These are phyloP conservation scores for Suillus discolor DNA, from an alignment of 768 basidiomycete species.

Conservation along the genomic window DNA sequence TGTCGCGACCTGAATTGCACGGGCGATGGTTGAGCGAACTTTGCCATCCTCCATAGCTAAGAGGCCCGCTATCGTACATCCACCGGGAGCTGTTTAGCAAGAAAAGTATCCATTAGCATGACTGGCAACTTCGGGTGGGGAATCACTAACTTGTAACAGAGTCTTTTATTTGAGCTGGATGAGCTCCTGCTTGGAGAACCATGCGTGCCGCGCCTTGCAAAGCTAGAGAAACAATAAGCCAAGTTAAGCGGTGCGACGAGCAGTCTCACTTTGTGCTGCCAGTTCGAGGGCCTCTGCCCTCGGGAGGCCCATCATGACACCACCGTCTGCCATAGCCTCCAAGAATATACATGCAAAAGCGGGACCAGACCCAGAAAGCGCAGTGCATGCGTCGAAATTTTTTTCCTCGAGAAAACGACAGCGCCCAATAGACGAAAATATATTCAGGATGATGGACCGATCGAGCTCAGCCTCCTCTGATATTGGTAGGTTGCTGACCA, in stretches of 20 bases:
- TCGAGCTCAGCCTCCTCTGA: slow-evolving; percentile 55
- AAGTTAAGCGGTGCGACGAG: neutral
- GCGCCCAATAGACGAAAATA: slow-evolving; percentile 96
- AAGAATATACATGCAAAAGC: slow-evolving; percentile 96
- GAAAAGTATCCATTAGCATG: slow-evolving; percentile 9
- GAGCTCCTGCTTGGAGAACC: slow-evolving; percentile 85
- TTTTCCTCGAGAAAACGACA: slow-evolving; percentile 98
- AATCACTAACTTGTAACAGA: slow-evolving; percentile 85
- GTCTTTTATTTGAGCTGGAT: slow-evolving; percentile 97
- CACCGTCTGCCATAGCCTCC: slow-evolving; percentile 98
- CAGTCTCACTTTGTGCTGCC: slow-evolving; percentile 84
- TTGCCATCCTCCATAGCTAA: slow-evolving; percentile 92
- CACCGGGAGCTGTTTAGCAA: slow-evolving; percentile 77
- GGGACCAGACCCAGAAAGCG: slow-evolving; percentile 93
- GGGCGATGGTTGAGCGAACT: slow-evolving; percentile 92
- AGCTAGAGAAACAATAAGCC: slow-evolving; percentile 47
- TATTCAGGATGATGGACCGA: slow-evolving; percentile 77
- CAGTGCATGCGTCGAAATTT: slow-evolving; percentile 98
- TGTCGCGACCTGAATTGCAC: slow-evolving; percentile 93
- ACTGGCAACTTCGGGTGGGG: neutral
- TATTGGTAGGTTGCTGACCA: slow-evolving; percentile 73
- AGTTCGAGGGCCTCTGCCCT: slow-evolving; percentile 92
- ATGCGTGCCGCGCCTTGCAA: slow-evolving; percentile 96
- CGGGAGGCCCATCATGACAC: slow-evolving; percentile 99
- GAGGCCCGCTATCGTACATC: slow-evolving; percentile 97